phyloP scores from a whole-genome alignment of 1,284 basidiomycete genomes.

The Wallemia ichthyophaga region DNA sequence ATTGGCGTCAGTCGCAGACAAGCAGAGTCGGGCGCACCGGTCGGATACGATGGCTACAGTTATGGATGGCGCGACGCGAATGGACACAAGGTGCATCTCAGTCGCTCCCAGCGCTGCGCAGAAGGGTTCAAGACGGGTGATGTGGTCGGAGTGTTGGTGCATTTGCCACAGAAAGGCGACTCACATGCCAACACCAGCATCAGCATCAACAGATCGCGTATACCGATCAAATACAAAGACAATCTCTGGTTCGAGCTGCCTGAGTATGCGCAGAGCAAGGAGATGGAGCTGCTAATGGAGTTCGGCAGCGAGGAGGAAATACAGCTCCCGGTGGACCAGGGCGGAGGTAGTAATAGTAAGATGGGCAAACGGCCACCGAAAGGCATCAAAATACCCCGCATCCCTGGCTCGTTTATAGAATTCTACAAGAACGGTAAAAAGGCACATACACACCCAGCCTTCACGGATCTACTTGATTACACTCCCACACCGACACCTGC shows the following conservation, averaged over 20 bases:
- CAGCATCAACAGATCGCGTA: conserved; percentile 20
- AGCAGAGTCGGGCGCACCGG: not conserved
- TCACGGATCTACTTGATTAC: not conserved
- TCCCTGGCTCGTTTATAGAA: not conserved
- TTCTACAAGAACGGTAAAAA: not conserved
- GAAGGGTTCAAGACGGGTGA: not conserved
- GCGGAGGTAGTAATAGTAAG: not conserved
- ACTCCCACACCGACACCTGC: not conserved
- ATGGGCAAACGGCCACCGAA: not conserved
- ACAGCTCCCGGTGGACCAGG: too few species aligned
- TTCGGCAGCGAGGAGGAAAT: conserved; percentile 18
- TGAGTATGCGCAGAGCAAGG: conserved; percentile 69
- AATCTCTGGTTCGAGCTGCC: conserved; percentile 84
- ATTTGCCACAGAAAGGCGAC: not conserved
- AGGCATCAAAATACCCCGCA: not conserved
- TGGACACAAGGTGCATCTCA: not conserved
- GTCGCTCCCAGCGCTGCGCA: not conserved
- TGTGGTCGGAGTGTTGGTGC: not conserved
- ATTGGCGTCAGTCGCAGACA: not conserved
- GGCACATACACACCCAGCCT: not conserved
- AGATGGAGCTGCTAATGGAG: conserved; percentile 68
- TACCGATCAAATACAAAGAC: conserved; percentile 81
- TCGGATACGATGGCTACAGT: not conserved
- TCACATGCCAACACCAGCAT: too few species aligned
- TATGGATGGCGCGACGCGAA: not conserved